Evolutionary conservation across 169 alveolate species (phyloP), one percentile per base, ranked within the genome.

Genomic region (Toxoplasma gondii): DNA sequence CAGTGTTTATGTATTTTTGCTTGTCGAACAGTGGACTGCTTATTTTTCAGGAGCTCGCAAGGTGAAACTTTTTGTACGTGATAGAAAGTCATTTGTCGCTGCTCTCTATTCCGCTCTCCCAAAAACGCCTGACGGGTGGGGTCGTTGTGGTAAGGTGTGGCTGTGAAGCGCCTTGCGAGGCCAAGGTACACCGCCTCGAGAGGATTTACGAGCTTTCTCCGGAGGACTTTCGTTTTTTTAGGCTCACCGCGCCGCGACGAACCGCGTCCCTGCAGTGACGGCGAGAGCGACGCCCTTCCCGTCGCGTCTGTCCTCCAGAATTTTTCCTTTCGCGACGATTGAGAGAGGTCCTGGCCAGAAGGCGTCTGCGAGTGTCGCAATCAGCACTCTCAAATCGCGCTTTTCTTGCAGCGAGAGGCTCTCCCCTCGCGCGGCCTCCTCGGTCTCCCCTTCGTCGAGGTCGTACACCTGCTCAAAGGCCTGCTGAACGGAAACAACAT

Each of bases 281-380:
- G 98, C 99, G 54, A 98, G 97, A 31, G 98, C 96, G 69, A 97
- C 95, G 24, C 93, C 84, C n/a, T 96, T 39, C n/a, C 90, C 53
- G n/a, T 44, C 90, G 5, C 9, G 38, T 22, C 90, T 22, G n/a
- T 82, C 90, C 41, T 82, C 90, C 10, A 39, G 90, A n/a, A 82
- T 82, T 82, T 44, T 82, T 41, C 98, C 98, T 93, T 94, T 95
- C 29, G 97, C 96, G 39, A 98, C 97, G 45, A 98, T 81, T 45
- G 99, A 97, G 93, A 98, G 95, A 4, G 99, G 99, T 17, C 99
- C 99, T 31, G 99, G 99, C 99, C 99, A 98, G 92, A 97, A 98
- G 39, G 96, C 94, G 39, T 93, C 95, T 0, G 98, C 97, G 88
- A 98, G 95, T n/a, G 93, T 88, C 88, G 88, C 87, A 78, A 96